Evolutionary conservation across 345 rosid genomes (phyloP).

Genomic region (Erysimum cheiranthoides): DNA sequence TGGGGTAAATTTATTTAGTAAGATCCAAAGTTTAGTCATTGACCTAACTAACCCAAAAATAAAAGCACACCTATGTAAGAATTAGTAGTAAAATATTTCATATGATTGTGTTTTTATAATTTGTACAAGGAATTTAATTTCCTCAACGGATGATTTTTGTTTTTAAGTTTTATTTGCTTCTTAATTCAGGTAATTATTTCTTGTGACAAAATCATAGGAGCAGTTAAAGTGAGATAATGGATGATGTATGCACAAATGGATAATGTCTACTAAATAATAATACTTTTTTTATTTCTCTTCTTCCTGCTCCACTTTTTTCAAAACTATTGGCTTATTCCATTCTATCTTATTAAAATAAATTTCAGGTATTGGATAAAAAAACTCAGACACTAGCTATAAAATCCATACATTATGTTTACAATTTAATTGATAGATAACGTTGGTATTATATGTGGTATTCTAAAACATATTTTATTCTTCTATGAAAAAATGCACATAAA

Average conservation of each 20-base stretch:
- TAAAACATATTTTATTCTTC: too few species aligned
- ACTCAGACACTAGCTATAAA: neutral
- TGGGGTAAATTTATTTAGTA: neutral
- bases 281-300: neutral
- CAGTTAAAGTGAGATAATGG: slow-evolving; percentile 45
- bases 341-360: neutral
- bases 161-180: neutral
- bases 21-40: neutral
- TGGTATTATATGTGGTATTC: neutral
- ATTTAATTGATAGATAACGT: neutral
- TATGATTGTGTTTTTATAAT: neutral
- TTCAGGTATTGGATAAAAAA: neutral
- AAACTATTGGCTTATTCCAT: slow-evolving; percentile 20
- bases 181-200: neutral
- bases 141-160: neutral
- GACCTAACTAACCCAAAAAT: neutral
- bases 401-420: neutral
- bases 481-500: too few species aligned
- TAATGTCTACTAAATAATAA: slow-evolving; percentile 33
- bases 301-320: slow-evolving; percentile 51
- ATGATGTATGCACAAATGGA: slow-evolving; percentile 45
- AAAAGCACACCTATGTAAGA: neutral
- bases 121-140: neutral
- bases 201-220: slow-evolving; percentile 38
- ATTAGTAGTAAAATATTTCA: neutral